Evolutionary conservation across 2,329 filamentous ascomycete genomes (phyloP), one percentile per base, ranked within the genome.

Genomic region (Penicillium sp.): DNA sequence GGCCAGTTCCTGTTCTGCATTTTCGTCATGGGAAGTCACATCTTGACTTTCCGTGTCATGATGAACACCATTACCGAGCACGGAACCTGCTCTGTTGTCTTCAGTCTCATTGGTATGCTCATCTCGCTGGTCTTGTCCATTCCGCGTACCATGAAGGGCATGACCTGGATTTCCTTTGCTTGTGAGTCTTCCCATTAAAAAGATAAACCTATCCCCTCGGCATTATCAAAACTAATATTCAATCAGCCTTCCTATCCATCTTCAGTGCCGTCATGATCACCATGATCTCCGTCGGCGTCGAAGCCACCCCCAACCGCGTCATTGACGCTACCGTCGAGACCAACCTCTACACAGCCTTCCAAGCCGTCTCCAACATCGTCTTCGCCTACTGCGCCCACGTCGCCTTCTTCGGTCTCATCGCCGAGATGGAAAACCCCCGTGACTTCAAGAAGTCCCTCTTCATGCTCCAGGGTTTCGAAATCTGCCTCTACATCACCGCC

Each of bases 361-460:
- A 83, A 39, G 80, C 83, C n/a, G 79, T 88, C 49, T 81, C 78
- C 61, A 89, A 89, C 75, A 90, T 91, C 54, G 79, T 89, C 56
- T 85, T 91, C 58, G 87, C 88, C 50, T 91, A 87, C 75, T 79
- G 85, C 73, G 85, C 84, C 18, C 85, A 88, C 65, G 83, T 87
- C 23, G 85, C 84, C 59, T 89, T 89, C 75, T 88, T 88, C 72
- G 79, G 78, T 61, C 83, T 90, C 67, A 84, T 87, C 60, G 78
- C 81, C 48, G 87, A 90, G 69, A 81, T 90, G 73, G 79, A 82
- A 65, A 74, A 83, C 19, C 85, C 86, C 6, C 69, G 76, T 44
- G 81, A 86, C 60, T 88, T 84, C 68, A 77, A 80, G 45, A 87
- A 87, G 71, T 81, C 86, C 4, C 81, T 91, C 54, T 79, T 79